Evolutionary conservation across 192 early-diverging fungal genomes (phyloP), one percentile per base, ranked within the genome.

Genomic region (Umbelopsis sp.): DNA sequence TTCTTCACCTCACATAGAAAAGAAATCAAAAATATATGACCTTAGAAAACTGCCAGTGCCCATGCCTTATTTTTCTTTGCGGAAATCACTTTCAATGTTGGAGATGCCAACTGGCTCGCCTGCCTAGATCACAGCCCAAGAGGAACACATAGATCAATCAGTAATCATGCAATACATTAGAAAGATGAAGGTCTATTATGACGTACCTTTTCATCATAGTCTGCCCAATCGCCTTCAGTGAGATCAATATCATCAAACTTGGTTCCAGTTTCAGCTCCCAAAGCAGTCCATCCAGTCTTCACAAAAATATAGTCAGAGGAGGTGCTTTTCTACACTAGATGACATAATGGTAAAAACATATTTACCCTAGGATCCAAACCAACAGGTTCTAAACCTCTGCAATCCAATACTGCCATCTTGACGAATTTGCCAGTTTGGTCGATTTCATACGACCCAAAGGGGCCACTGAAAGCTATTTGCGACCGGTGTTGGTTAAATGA

Each of bases 191-290:
- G n/a, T n/a, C n/a, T n/a, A n/a, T n/a, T 32, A 21, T 51, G 26
- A 3, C 62, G 31, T 81, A 85, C 87, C 81, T 87, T 89, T 74
- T 95, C 95, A 75, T 97, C 95, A 74, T 97, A 97, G 12, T 94
- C 95, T 36, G 86, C 91, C 95, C 95, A 97, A 72, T 92, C 87
- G 22, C 87, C 88, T 32, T 95, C 93, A 11, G 83, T 82, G 50
- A 96, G 82, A 71, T 94, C 91, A 71, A 97, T 83, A 34, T 94
- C 92, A 22, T 89, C 82, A 80, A 97, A 97, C 44, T 49, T 14
- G 3, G 88, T 90, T 9, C 82, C 80, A 1, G 91, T 90, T 68
- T 95, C 91, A 21, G 79, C 77, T 45, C 94, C 93, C 71, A 82
- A 81, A 31, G 88, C 94, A 65, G 66, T 74, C 89, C 90, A 95